Evolutionary conservation across 2,329 filamentous ascomycete genomes (phyloP).

Genomic region (Aspergillus ruber): DNA sequence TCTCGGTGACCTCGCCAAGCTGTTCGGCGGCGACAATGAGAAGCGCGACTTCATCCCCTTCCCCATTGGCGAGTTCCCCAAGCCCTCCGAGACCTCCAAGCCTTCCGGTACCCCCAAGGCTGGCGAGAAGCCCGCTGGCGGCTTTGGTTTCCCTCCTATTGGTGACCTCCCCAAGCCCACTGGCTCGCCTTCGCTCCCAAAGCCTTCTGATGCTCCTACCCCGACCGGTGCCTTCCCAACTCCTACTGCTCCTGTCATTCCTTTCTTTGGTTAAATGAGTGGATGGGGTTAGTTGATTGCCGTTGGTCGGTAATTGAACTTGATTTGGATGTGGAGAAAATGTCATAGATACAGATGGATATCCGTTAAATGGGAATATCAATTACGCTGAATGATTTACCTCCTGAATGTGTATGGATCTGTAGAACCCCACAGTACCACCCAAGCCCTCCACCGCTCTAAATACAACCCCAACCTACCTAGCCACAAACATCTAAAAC

Average conservation of each 20-base stretch:
- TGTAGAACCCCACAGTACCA: background rate
- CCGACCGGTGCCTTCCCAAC: background rate
- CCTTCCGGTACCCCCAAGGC: background rate
- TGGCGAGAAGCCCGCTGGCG: too few species aligned
- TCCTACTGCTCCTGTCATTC: background rate
- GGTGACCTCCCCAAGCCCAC: background rate
- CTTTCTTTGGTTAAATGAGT: background rate
- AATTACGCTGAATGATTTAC: too few species aligned
- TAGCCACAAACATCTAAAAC: conserved; percentile 52
- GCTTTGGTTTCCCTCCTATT: background rate
- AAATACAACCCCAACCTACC: background rate
- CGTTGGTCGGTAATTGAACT: background rate
- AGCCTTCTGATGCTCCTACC: background rate
- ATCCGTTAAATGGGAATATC: too few species aligned
- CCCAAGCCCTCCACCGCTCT: background rate
- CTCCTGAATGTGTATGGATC: background rate
- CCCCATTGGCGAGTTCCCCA: background rate
- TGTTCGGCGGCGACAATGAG: background rate
- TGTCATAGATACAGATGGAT: too few species aligned
- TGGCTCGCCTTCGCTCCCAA: background rate
- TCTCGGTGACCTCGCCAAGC: background rate
- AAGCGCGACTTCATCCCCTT: background rate
- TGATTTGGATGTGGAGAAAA: background rate
- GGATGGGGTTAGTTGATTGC: background rate
- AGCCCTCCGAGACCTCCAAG: background rate